Base-by-base conservation (phyloP, 1,284 basidiomycete species). In the Meira nashicola region DNA sequence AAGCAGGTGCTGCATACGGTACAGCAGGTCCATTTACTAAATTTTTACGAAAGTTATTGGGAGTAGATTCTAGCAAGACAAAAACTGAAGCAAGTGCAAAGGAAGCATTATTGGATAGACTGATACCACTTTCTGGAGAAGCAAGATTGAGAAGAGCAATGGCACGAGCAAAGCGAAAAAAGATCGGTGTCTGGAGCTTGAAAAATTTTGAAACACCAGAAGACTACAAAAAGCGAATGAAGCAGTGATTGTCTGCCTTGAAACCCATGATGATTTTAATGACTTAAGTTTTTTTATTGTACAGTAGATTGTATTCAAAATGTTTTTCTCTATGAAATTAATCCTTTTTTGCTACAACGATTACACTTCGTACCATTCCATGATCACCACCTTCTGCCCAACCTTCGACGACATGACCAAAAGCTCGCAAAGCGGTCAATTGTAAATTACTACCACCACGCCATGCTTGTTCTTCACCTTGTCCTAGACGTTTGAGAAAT, bases 1-100 rank as follows among this genome's bases (percentile, higher is more conserved):
- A 67, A 11, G 57, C 68, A 14, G 74, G 74, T 10, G 76, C 76
- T 9, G 65, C 69, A 39, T 77, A 77, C 50, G 76, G 75, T 7
- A 28, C 65, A 17, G 70, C 75, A 11, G 61, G 66, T 3, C 68
- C 59, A 59, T 70, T 68, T 62, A 57, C 66, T 6, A 64, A 63
- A 21, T 28, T 65, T 19, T 63, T 62, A 63, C 48, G 70, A 12
- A 33, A 40, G 51, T 44, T 64, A 15, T 28, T 58, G n/a, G 70
- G 68, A 40, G 59, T 55, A 2, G 65, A 58, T 5, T 63, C 23
- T 37, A 23, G 28, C 28, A 53, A 53, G 28, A 5, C 43, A 17
- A 55, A 50, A 39, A n/a, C 43, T 19, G 28, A 28, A 23, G 44
- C 40, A 17, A 39, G 15, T 15, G 17, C 28, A 38, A 58, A 17